Base-by-base conservation (phyloP, 352 stramenopile species). In the Phytophthora melonis region DNA sequence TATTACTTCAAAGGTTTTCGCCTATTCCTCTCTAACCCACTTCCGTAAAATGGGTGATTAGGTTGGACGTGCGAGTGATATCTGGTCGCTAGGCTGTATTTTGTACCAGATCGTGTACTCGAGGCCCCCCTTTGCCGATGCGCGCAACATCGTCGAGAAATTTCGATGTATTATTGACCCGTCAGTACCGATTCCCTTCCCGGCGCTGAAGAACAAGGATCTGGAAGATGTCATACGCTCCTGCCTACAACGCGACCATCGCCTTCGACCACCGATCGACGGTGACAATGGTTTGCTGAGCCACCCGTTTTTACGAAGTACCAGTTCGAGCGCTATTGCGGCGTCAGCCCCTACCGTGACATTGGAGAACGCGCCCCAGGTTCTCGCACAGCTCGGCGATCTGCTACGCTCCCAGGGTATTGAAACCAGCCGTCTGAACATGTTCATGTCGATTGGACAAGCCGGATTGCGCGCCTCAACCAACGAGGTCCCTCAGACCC, bases 91-190 rank as follows among this genome's bases (percentile, higher is more conserved):
- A 1, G 96, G 97, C 34, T 99, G 96, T 77, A 99, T 99, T 75
- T 78, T 99, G 25, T 99, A 99, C 71, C 96, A 99, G 84, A 98
- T 99, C 77, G 92, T 99, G 21, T 99, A 99, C 58, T 96, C 95
- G 0, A 96, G 97, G 57, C 98, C 97, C 7, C 97, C 97, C 18
- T 99, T 99, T 77, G 94, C 89, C 1, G 86, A 98, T 39, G 83
- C 98, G 5, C 89, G 94, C 57, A 97, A 93, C 67, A 97, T 99
- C 62, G 97, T 98, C 52, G 93, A 98, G 65, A 99, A 99, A 78
- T 91, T 99, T 30, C 90, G 97, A 39, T 97, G 92, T 19, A 99
- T 99, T 57, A 95, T 97, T 25, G 97, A 99, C 77, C 86, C 89
- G 14, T 92, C 88, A 39, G 89, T 99, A 61, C 74, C 88, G 63